Conservation (phyloP, 768 basidiomycete genomes). For the Tricholoma sp. region DNA sequence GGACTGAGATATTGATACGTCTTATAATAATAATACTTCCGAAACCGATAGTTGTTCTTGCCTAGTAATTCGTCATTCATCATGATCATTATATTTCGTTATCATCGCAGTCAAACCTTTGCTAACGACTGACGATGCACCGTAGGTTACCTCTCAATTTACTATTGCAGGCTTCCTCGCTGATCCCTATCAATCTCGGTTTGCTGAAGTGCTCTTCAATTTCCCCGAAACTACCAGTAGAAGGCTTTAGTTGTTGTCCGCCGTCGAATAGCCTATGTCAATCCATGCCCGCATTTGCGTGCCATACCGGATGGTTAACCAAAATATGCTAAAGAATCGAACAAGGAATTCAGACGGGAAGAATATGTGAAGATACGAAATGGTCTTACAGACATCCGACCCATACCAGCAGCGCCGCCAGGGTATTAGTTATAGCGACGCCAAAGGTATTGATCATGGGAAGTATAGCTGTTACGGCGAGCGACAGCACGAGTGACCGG, state of each 20-base stretch:
- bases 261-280: conserved; percentile 51
- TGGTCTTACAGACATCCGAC: conserved; percentile 47
- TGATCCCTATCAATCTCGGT: too few relatives aligned
- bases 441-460: conserved; percentile 53
- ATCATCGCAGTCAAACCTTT: too few relatives aligned
- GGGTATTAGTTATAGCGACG: conserved; percentile 41
- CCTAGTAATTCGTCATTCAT: too few relatives aligned
- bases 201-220: too few relatives aligned
- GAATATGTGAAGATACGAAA: neutral
- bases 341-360: neutral
- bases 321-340: conserved; percentile 38
- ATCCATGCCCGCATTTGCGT: conserved; percentile 50
- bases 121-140: too few relatives aligned
- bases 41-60: too few relatives aligned
- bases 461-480: conserved; percentile 41
- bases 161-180: too few relatives aligned
- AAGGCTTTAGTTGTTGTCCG: conserved; percentile 28
- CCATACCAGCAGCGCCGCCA: conserved; percentile 42
- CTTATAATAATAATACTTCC: too few relatives aligned
- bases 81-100: too few relatives aligned
- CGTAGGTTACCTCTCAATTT: too few relatives aligned
- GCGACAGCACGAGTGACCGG: conserved; percentile 38
- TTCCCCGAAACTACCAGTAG: too few relatives aligned
- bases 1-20: too few relatives aligned
- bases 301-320: conserved; percentile 51